Evolutionary conservation across 1,284 basidiomycete species (phyloP).

Genomic region (Sanghuangporus sanghuang): DNA sequence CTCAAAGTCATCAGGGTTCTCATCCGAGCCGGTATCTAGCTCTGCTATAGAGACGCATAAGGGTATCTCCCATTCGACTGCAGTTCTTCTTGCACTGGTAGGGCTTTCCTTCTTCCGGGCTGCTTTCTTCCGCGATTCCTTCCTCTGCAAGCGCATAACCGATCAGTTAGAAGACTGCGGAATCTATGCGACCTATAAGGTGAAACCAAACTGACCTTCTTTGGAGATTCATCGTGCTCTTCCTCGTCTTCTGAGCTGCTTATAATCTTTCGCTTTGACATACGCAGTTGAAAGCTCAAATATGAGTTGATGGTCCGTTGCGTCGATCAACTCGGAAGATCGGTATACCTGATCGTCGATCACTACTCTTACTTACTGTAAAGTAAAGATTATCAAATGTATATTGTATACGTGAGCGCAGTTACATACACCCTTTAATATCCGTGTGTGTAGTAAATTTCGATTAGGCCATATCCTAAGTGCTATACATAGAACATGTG

Average conservation of each 20-base stretch:
- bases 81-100: not conserved
- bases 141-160: not conserved
- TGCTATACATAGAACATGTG: no score
- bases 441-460: no score
- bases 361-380: no score
- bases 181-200: not conserved
- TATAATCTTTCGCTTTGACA: constrained; percentile 2
- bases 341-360: no score
- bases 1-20: constrained; percentile 27
- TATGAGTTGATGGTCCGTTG: no score
- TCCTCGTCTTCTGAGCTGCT: constrained; percentile 4
- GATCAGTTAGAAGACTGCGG: not conserved
- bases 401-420: no score
- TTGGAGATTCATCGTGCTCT: constrained; percentile 3
- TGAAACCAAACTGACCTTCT: not conserved
- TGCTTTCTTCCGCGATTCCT: not conserved
- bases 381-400: no score
- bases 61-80: not conserved
- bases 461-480: no score
- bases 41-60: not conserved
- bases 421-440: no score
- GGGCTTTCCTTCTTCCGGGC: not conserved
- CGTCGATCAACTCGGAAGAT: no score
- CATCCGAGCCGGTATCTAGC: not conserved
- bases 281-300: not conserved